Evolutionary conservation across 352 stramenopile species (phyloP), one percentile per base, ranked within the genome.

Genomic region (Phytophthora sp.): DNA sequence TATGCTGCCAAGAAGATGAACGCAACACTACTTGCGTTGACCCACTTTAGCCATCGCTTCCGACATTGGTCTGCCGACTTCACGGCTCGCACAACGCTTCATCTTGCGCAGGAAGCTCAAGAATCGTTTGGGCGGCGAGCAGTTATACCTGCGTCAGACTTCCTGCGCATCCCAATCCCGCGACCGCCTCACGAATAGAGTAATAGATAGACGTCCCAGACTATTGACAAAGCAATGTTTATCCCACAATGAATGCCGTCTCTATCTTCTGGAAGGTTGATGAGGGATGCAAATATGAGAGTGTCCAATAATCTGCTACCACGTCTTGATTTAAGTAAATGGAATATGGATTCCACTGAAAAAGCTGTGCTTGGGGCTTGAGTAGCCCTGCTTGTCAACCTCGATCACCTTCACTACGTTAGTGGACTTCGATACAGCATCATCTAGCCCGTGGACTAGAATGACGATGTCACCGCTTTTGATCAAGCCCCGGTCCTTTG

Each of bases 341-440:
- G 58, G 54, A 38, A 71, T 49, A 31, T 58, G 63, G 15, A 89
- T 66, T n/a, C 76, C 74, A 41, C 80, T 83, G 52, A 89, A 87
- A 52, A 89, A 84, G 44, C 83, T 91, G 15, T 84, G 81, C 27
- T 62, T 70, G 20, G 85, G 82, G 31, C 78, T 92, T 48, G 74
- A 75, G 51, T 88, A 94, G 12, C 77, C 82, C 27, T 81, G 55
- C 21, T 82, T 76, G 56, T 86, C 80, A 4, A 84, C 84, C 60
- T 95, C 74, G 41, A 96, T 91, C 26, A 98, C 91, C 39, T 95
- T 95, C 26, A 98, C 80, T 41, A 96, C 90, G 56, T 97, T 97
- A 23, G 88, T 95, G 20, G 85, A 74, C 10, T 84, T 87, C 7
- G 90, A 77, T 35, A 91, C 78, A 20, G 76, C 80, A 61, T 97